These are phyloP conservation scores for Ascochyta fabae DNA, from an alignment of 2,329 filamentous ascomycete genomes.

Conservation along the genomic window DNA sequence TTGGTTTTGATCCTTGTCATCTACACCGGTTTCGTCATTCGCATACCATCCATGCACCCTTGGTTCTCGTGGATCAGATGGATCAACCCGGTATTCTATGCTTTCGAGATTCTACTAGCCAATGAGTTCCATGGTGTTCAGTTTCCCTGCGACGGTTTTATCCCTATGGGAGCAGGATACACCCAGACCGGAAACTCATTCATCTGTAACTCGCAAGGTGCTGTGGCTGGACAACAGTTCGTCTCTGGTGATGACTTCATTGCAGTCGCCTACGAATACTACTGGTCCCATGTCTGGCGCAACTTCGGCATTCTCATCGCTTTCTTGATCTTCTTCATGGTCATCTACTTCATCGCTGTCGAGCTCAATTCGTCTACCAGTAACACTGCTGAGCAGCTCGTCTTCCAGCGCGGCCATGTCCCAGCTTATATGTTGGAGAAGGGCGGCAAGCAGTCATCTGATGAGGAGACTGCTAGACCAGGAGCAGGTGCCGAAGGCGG, in stretches of 20 bases:
- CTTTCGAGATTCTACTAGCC: constrained; percentile 78
- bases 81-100: constrained; percentile 75
- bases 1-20: constrained; percentile 69
- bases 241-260: constrained; percentile 51
- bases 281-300: constrained; percentile 57
- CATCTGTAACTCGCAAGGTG: constrained; percentile 50
- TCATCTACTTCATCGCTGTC: constrained; percentile 66
- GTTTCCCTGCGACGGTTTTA: constrained; percentile 45
- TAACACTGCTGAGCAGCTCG: constrained; percentile 71
- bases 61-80: constrained; percentile 62
- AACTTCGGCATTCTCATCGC: constrained; percentile 65
- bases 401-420: constrained; percentile 62
- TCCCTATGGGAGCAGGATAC: constrained; percentile 49
- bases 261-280: constrained; percentile 42
- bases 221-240: constrained; percentile 47
- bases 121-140: constrained; percentile 65
- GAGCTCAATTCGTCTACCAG: constrained; percentile 69
- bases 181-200: constrained; percentile 30
- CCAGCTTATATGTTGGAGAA: constrained; percentile 48
- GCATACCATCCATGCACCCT: constrained; percentile 63
- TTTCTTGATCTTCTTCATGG: constrained; percentile 69
- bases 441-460: constrained; percentile 35
- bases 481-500: constrained; percentile 38
- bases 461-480: constrained; percentile 45
- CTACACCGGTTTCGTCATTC: constrained; percentile 72